Percentiles rank a stretch among this genome's conserved stretches.
Conservation (phyloP, 2,329 filamentous ascomycete genomes). For the Aspergillus arachidicola region DNA sequence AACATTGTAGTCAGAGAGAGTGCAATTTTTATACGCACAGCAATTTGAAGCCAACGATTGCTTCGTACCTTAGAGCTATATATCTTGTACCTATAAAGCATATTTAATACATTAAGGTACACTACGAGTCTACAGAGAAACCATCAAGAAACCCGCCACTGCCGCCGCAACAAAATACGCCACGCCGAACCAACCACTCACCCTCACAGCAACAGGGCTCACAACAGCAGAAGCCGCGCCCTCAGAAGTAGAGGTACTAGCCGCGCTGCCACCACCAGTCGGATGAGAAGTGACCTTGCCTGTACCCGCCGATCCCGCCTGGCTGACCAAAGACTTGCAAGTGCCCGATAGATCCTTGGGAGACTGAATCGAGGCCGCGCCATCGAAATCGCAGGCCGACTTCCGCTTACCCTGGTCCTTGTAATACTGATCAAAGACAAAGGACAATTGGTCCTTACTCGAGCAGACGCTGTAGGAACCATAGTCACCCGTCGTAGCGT, state of each 20-base stretch:
- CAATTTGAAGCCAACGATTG: not conserved
- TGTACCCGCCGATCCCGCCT: slow-evolving; percentile 45
- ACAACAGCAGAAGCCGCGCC: slow-evolving; percentile 33
- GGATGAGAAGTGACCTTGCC: slow-evolving; percentile 41
- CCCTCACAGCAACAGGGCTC: slow-evolving; percentile 37
- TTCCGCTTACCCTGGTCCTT: slow-evolving; percentile 30
- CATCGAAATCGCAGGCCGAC: slow-evolving; percentile 49
- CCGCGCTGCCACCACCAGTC: slow-evolving; percentile 26
- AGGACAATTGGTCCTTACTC: slow-evolving; percentile 48
- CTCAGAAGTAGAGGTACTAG: slow-evolving; percentile 27
- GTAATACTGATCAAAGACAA: slow-evolving; percentile 52
- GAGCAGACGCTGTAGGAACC: slow-evolving; percentile 54
- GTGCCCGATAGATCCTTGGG: slow-evolving; percentile 29
- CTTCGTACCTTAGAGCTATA: not conserved
- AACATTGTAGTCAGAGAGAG: too few species aligned
- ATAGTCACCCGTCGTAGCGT: slow-evolving; percentile 46
- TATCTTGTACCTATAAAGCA: not conserved
- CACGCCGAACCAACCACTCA: slow-evolving; percentile 45
- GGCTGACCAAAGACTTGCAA: slow-evolving; percentile 39
- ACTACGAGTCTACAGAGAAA: slow-evolving; percentile 43
- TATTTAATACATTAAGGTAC: not conserved
- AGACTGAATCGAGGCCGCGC: slow-evolving; percentile 38
- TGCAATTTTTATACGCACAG: not conserved
- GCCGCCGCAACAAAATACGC: slow-evolving; percentile 48
- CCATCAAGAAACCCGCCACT: slow-evolving; percentile 49